Evolutionary conservation across 2,329 filamentous ascomycete genomes (phyloP), one percentile per base, ranked within the genome.

Genomic region (Xylariales sp.): DNA sequence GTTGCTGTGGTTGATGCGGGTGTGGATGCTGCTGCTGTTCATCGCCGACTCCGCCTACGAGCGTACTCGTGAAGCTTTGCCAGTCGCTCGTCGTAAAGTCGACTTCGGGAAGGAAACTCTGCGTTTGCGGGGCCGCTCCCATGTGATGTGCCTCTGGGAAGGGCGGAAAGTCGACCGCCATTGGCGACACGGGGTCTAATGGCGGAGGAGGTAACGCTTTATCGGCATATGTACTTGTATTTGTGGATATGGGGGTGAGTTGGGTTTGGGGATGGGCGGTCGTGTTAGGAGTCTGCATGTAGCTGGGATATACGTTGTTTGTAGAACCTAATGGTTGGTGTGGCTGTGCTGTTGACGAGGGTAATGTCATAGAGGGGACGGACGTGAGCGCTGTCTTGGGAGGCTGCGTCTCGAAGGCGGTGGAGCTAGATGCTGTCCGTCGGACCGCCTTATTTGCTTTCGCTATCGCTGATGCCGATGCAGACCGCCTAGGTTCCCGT

Each of bases 171-270:
- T 75, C 74, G 9, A 76, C 64, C 4, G 72, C 71, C 74, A 75
- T 75, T 3, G 75, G 74, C 2, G 74, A 76, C 1, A 71, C 69
- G 5, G 73, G 73, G 16, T 74, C 75, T 32, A 76, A 59, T 5
- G 75, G 75, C 1, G 73, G 74, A 3, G 75, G 74, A 10, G 75
- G 75, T 9, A 76, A 54, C 9, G 74, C 75, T 65, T 76, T 76
- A 50, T 76, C 75, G n/a, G 68, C 68, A 16, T 71, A 73, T 52
- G 70, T 59, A 12, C 52, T 62, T 28, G 45, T n/a, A 32, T 67
- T 58, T 41, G 67, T 65, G 18, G 46, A 41, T 55, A 68, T 61
- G 7, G 64, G 68, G 8, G 68, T 67, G 46, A 67, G 52, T n/a
- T 62, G 56, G 12, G 71, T 69, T n/a, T 71, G 62, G 39, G 53